A percentile compares a stretch with the other conserved stretches of the same genome.
These are phyloP conservation scores for Cicer bijugum DNA, from an alignment of 306 rosid species.

Conservation along the genomic window DNA sequence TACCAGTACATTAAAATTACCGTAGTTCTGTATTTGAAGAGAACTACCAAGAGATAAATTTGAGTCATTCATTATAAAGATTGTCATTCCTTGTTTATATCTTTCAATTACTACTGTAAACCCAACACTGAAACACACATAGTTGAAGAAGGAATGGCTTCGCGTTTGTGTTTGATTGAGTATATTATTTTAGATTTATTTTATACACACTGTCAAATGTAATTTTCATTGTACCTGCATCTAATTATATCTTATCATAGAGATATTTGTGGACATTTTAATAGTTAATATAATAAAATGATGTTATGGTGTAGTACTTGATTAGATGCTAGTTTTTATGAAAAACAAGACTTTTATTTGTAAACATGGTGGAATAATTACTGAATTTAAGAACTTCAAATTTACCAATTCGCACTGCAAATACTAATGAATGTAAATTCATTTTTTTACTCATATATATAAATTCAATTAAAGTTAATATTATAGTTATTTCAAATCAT, in stretches of 20 bases:
- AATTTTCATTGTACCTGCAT: too few species aligned
- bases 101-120: not conserved
- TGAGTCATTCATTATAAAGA: slow-evolving; percentile 15
- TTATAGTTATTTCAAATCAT: not conserved
- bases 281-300: too few species aligned
- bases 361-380: not conserved
- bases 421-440: too few species aligned
- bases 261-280: too few species aligned
- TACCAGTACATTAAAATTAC: slow-evolving; percentile 5
- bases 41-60: slow-evolving; percentile 5
- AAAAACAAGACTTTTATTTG: too few species aligned
- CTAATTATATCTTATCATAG: too few species aligned
- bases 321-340: too few species aligned
- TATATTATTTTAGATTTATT: too few species aligned
- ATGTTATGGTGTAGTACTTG: too few species aligned
- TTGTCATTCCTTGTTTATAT: slow-evolving; percentile 2
- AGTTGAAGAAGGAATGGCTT: not conserved
- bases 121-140: too few species aligned
- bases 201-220: too few species aligned
- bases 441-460: not conserved
- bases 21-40: slow-evolving; percentile 37
- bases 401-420: too few species aligned
- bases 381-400: not conserved
- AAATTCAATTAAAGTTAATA: not conserved
- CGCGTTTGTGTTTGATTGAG: not conserved